Evolutionary conservation across 1,284 basidiomycete species (phyloP).

Genomic region (Leccinum discolor): DNA sequence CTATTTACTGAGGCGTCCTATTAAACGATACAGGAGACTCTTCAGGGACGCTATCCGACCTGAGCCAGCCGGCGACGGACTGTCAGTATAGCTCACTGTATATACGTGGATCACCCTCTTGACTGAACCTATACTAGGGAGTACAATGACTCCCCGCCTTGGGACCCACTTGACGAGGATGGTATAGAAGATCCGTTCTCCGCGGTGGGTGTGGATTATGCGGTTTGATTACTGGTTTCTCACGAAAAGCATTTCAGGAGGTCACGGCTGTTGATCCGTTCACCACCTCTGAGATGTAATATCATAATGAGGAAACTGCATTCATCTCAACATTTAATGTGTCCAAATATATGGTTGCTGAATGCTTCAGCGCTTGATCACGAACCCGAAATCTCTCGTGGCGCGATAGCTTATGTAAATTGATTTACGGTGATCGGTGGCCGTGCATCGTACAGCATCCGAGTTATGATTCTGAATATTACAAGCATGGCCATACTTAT

Average conservation of each 20-base stretch:
- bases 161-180: constrained; percentile 32
- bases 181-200: constrained; percentile 14
- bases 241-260: not conserved
- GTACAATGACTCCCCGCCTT: constrained; percentile 18
- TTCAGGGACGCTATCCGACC: constrained; percentile 18
- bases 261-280: constrained; percentile 12
- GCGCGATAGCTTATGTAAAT: too few relatives aligned
- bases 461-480: too few relatives aligned
- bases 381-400: too few relatives aligned
- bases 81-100: constrained; percentile 17
- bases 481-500: not conserved
- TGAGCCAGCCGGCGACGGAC: constrained; percentile 16
- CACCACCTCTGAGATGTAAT: not conserved
- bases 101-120: not conserved
- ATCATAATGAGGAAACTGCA: not conserved
- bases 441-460: too few relatives aligned
- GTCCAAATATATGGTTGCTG: too few relatives aligned
- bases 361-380: too few relatives aligned
- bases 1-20: constrained; percentile 19
- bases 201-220: constrained; percentile 4
- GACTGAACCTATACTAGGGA: constrained; percentile 19
- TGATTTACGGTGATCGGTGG: too few relatives aligned
- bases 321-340: not conserved
- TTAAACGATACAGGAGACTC: constrained; percentile 15
- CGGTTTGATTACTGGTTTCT: not conserved